A percentile compares a stretch with the other conserved stretches of the same genome.
phyloP scores from a whole-genome alignment of 768 basidiomycete genomes.

The Pleurotus tuoliensis region DNA sequence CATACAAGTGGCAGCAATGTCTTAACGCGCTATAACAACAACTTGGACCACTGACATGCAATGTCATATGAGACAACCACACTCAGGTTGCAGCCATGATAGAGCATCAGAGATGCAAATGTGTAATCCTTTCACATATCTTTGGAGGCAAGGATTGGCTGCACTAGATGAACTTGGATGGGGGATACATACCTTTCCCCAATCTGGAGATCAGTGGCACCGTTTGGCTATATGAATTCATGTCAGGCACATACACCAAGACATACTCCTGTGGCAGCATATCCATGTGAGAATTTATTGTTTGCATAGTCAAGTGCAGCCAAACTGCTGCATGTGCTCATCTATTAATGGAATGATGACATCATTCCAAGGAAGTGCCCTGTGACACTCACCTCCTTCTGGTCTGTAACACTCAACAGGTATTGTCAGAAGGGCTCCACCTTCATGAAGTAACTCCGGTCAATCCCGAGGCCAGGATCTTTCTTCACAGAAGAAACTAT shows the following conservation, averaged over 20 bases:
- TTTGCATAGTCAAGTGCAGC: slow-evolving; percentile 12
- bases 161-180: too few species aligned
- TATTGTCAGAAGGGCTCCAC: slow-evolving; percentile 7
- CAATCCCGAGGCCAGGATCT: slow-evolving; percentile 17
- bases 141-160: background rate
- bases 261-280: slow-evolving; percentile 8
- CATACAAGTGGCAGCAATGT: background rate
- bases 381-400: slow-evolving; percentile 9
- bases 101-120: slow-evolving; percentile 10
- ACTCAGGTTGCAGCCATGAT: background rate
- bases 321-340: slow-evolving; percentile 14
- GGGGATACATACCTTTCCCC: background rate
- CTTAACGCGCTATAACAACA: slow-evolving; percentile 20
- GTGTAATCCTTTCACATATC: slow-evolving; percentile 29
- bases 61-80: slow-evolving; percentile 14
- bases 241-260: slow-evolving; percentile 11
- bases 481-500: slow-evolving; percentile 11
- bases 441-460: slow-evolving; percentile 17
- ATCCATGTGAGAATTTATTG: slow-evolving; percentile 11
- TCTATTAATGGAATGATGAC: slow-evolving; percentile 1
- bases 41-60: slow-evolving; percentile 10
- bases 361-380: too few species aligned
- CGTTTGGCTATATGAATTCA: slow-evolving; percentile 10
- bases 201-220: slow-evolving; percentile 15
- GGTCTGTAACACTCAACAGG: slow-evolving; percentile 1